phyloP scores from a whole-genome alignment of 805 yeast genomes.

The Cyberlindnera xylosilytica region DNA sequence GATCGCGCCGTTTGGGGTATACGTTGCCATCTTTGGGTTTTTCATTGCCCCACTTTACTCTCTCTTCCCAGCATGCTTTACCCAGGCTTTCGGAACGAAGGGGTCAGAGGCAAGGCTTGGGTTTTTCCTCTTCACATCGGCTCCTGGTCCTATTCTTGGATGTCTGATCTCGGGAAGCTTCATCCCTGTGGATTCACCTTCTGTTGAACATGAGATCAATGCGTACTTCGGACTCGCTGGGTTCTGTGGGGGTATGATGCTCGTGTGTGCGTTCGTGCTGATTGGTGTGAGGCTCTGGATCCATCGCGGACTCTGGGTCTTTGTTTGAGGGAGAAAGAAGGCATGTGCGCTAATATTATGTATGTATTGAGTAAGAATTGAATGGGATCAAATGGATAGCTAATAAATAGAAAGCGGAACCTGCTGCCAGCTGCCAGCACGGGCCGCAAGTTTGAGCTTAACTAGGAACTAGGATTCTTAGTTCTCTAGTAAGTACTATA shows the following conservation, averaged over 20 bases:
- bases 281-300: slow-evolving; percentile 8
- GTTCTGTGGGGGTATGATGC: slow-evolving; percentile 14
- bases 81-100: slow-evolving; percentile 22
- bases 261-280: slow-evolving; percentile 4
- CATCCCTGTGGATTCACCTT: slow-evolving; percentile 15
- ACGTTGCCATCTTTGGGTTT: slow-evolving; percentile 22
- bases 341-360: too few species aligned
- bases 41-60: slow-evolving; percentile 21
- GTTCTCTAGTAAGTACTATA: too few species aligned
- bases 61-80: slow-evolving; percentile 23
- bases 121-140: slow-evolving; percentile 16
- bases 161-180: slow-evolving; percentile 25
- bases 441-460: too few species aligned
- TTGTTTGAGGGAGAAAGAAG: not conserved
- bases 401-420: too few species aligned
- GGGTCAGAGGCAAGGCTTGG: slow-evolving; percentile 22
- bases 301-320: slow-evolving; percentile 8
- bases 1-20: slow-evolving; percentile 13
- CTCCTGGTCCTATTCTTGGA: slow-evolving; percentile 25
- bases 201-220: slow-evolving; percentile 2
- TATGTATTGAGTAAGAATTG: too few species aligned
- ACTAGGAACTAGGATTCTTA: too few species aligned
- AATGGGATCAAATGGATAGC: too few species aligned
- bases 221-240: slow-evolving; percentile 9
- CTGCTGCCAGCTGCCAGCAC: too few species aligned